These are phyloP conservation scores for Talaromyces sp. DNA, from an alignment of 2,329 filamentous ascomycete species.

Conservation along the genomic window DNA sequence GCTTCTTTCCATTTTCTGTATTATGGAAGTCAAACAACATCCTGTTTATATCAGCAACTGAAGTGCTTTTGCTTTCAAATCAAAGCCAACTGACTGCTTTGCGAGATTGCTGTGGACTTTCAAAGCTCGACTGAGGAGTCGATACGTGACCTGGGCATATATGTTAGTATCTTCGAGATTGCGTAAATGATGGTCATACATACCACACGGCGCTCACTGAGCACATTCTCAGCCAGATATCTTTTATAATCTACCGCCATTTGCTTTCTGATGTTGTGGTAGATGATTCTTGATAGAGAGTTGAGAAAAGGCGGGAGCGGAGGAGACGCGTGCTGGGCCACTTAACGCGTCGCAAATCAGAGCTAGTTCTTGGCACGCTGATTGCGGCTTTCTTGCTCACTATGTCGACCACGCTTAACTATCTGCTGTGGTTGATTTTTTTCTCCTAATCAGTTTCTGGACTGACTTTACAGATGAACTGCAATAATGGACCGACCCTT, in stretches of 20 bases:
- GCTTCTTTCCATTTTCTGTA: slow-evolving; percentile 70
- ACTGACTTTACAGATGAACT: background rate
- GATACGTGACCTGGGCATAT: slow-evolving; percentile 68
- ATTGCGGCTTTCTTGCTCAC: background rate
- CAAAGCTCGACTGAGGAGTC: slow-evolving; percentile 74
- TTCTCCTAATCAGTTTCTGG: too few species aligned
- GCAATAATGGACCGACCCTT: slow-evolving; percentile 35
- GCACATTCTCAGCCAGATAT: slow-evolving; percentile 70
- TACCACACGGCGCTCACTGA: slow-evolving; percentile 72
- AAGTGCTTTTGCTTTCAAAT: background rate
- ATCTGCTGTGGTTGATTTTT: background rate
- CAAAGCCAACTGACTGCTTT: slow-evolving; percentile 78
- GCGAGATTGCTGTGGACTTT: slow-evolving; percentile 82
- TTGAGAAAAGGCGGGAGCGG: background rate
- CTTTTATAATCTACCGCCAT: slow-evolving; percentile 59
- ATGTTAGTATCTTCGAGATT: slow-evolving; percentile 2
- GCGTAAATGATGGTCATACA: slow-evolving; percentile 27
- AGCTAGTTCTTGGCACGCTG: slow-evolving; percentile 18
- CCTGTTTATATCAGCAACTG: slow-evolving; percentile 43
- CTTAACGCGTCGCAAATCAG: slow-evolving; percentile 42
- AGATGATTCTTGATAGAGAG: background rate
- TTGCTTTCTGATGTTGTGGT: background rate
- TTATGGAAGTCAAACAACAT: slow-evolving; percentile 85
- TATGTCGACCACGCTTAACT: background rate
- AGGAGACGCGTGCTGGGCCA: slow-evolving; percentile 35